A percentile compares a stretch with the other conserved stretches of the same genome.
Conservation (phyloP, 805 yeast genomes). For the Hemisphaericaspora nanyangensis region DNA sequence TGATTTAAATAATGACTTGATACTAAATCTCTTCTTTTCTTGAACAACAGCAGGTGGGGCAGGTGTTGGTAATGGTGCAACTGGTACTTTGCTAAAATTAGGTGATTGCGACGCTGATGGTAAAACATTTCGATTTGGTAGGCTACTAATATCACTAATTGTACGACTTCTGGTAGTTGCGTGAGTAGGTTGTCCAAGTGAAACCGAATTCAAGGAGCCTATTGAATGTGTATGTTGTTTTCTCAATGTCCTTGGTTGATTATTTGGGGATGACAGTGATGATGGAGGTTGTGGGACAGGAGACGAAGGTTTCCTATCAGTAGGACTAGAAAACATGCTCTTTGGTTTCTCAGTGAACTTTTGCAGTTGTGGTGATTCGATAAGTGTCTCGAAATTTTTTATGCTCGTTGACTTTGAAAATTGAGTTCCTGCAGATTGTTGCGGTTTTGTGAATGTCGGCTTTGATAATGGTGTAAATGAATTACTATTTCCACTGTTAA, state of each 20-base stretch:
- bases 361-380: no score
- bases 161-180: constrained; percentile 16
- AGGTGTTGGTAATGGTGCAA: background rate
- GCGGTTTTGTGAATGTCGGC: constrained; percentile 4
- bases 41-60: constrained; percentile 3
- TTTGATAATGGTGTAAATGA: constrained; percentile 1
- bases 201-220: no score
- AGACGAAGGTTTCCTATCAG: no score
- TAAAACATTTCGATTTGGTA: background rate
- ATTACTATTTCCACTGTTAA: background rate
- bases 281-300: no score
- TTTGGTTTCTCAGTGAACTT: no score
- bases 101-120: no score
- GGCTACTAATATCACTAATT: constrained; percentile 14
- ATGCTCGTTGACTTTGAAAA: background rate
- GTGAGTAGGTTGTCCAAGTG: constrained; percentile 4
- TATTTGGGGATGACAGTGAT: no score
- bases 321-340: no score
- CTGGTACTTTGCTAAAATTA: constrained; percentile 5
- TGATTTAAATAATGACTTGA: constrained; percentile 35
- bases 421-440: background rate
- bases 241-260: no score
- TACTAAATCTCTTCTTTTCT: constrained; percentile 33
- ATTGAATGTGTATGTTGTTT: no score
- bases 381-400: background rate